Percentiles rank a stretch among this genome's conserved stretches.
phyloP scores from a whole-genome alignment of 2,329 filamentous ascomycete genomes.

The Aureobasidium zeae region DNA sequence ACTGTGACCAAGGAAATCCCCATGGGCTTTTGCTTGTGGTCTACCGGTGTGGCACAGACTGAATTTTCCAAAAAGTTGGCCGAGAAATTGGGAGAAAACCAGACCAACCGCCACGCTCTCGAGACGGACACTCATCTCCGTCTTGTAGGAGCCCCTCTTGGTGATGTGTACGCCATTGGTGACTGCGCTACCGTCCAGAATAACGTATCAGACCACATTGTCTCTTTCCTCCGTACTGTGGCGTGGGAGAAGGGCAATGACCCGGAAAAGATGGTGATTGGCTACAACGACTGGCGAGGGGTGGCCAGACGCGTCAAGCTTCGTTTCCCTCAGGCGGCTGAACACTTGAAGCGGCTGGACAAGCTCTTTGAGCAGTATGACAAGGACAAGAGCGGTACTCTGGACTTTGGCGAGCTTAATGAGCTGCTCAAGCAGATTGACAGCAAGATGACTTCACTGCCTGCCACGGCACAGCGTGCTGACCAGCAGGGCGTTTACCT shows the following conservation, averaged over 20 bases:
- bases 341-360: conserved; percentile 81
- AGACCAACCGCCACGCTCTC: conserved; percentile 83
- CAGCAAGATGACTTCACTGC: conserved; percentile 83
- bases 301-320: conserved; percentile 76
- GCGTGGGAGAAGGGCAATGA: conserved; percentile 90
- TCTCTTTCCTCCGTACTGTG: conserved; percentile 78
- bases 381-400: conserved; percentile 81
- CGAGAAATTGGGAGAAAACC: conserved; percentile 58
- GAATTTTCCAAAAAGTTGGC: conserved; percentile 69
- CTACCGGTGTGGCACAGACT: conserved; percentile 83
- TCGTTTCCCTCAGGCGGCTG: conserved; percentile 82
- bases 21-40: conserved; percentile 95
- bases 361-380: conserved; percentile 88
- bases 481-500: conserved; percentile 94
- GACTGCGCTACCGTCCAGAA: conserved; percentile 97
- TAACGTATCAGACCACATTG: conserved; percentile 84
- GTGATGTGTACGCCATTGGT: conserved; percentile 92
- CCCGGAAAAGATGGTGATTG: conserved; percentile 76
- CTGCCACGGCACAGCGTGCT: conserved; percentile 89
- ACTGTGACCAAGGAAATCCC: conserved; percentile 84
- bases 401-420: conserved; percentile 86
- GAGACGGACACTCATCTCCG: conserved; percentile 93
- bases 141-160: conserved; percentile 76
- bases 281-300: conserved; percentile 77
- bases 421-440: conserved; percentile 90